A percentile compares a stretch with the other conserved stretches of the same genome.
phyloP scores from a whole-genome alignment of 345 rosid genomes.

The Ailanthus altissimus region DNA sequence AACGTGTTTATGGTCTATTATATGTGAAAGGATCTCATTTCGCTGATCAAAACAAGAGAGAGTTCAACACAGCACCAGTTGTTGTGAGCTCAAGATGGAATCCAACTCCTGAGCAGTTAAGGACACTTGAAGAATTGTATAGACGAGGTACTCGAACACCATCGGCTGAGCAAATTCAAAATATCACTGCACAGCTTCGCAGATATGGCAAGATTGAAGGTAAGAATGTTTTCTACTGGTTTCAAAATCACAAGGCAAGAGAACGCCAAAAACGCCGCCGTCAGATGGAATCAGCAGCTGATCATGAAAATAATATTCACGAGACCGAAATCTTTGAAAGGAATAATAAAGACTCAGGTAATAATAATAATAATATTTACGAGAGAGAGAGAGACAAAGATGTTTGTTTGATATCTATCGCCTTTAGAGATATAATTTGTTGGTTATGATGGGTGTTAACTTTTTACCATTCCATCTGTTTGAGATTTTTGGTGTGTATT shows the following conservation, averaged over 20 bases:
- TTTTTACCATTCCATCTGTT: constrained; percentile 23
- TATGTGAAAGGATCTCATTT: constrained; percentile 6
- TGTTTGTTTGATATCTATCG: constrained; percentile 7
- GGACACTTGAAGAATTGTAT: constrained; percentile 83
- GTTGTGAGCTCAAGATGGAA: constrained; percentile 94
- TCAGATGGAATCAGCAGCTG: constrained; percentile 61
- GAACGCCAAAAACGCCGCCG: constrained; percentile 85
- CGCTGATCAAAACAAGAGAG: constrained; percentile 68
- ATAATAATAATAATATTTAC: neutral
- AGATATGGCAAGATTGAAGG: constrained; percentile 95
- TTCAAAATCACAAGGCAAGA: constrained; percentile 96
- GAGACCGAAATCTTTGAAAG: constrained; percentile 46
- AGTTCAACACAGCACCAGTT: constrained; percentile 56
- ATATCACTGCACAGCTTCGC: constrained; percentile 79
- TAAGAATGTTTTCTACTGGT: constrained; percentile 96
- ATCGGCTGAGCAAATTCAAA: constrained; percentile 87
- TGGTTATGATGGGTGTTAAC: constrained; percentile 24
- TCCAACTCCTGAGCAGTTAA: constrained; percentile 89
- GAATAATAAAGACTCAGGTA: constrained; percentile 50
- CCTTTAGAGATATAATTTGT: constrained; percentile 8
- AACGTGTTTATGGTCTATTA: neutral
- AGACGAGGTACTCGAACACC: constrained; percentile 87
- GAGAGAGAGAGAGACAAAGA: constrained; percentile 3
- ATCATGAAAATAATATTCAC: constrained; percentile 7
- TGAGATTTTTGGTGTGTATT: constrained; percentile 12